Percentiles rank a stretch among this genome's conserved stretches.
phyloP scores from a whole-genome alignment of 2,329 filamentous ascomycete genomes.

The Beauveria sp. region DNA sequence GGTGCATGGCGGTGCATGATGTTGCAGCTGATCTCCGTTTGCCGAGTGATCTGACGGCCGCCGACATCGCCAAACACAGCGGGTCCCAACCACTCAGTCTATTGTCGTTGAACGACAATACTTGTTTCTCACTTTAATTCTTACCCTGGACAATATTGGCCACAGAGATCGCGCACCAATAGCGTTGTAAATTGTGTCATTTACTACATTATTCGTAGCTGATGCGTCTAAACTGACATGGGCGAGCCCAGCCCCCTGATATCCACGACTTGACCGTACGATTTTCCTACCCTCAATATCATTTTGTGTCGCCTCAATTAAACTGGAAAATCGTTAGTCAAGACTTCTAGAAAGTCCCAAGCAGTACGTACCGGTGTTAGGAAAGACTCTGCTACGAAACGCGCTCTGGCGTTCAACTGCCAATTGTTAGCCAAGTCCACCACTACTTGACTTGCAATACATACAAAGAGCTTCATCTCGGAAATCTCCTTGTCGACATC shows the following conservation, averaged over 20 bases:
- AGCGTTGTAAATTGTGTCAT: not conserved
- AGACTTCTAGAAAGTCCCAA: too few species aligned
- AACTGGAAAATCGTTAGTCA: not conserved
- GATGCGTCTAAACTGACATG: not conserved
- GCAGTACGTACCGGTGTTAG: slow-evolving; percentile 67
- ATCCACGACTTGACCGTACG: not conserved
- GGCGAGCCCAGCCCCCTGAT: not conserved
- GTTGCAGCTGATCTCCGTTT: slow-evolving; percentile 1
- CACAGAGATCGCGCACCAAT: not conserved
- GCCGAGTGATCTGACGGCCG: not conserved
- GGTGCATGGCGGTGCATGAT: not conserved
- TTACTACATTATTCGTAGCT: slow-evolving; percentile 7
- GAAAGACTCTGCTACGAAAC: slow-evolving; percentile 98
- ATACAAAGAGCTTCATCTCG: slow-evolving; percentile 99
- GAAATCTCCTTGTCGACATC: slow-evolving; percentile 99
- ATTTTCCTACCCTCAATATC: slow-evolving; percentile 1
- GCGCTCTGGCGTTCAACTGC: slow-evolving; percentile 88
- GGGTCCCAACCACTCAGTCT: not conserved
- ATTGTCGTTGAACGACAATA: not conserved
- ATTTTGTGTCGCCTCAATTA: slow-evolving; percentile 4
- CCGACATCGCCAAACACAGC: slow-evolving; percentile 6
- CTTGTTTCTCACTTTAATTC: not conserved
- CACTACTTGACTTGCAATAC: slow-evolving; percentile 26
- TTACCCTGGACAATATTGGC: fast-evolving
- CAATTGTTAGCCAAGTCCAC: slow-evolving; percentile 15